Percentiles rank a stretch among this genome's conserved stretches.
Evolutionary conservation across 306 rosid genomes (phyloP).

Genomic region (Cicer pinnatifidum): DNA sequence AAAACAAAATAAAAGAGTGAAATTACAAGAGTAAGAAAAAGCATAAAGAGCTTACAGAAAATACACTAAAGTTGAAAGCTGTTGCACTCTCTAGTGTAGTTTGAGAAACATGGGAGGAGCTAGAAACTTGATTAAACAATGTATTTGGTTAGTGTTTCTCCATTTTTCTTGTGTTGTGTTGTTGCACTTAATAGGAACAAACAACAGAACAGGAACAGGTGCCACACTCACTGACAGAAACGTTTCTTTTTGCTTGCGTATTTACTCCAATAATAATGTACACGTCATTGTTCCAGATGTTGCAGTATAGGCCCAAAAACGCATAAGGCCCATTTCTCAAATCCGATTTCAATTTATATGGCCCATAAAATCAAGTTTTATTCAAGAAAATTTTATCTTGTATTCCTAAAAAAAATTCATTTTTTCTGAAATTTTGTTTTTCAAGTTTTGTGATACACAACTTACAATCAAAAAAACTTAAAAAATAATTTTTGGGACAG

Average conservation of each 20-base stretch:
- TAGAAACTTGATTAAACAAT: constrained; percentile 3
- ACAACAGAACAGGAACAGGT: constrained; percentile 20
- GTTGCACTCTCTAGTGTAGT: constrained; percentile 6
- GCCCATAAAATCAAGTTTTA: too few species aligned
- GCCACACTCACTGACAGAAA: constrained; percentile 40
- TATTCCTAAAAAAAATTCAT: too few species aligned
- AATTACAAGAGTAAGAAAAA: background rate
- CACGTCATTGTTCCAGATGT: constrained; percentile 36
- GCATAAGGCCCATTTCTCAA: constrained; percentile 8
- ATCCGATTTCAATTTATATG: too few species aligned
- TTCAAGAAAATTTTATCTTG: too few species aligned
- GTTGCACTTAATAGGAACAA: constrained; percentile 33
- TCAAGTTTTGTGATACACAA: too few species aligned
- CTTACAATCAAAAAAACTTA: too few species aligned
- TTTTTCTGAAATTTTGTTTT: too few species aligned
- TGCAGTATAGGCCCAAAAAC: constrained; percentile 11
- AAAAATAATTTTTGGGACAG: too few species aligned
- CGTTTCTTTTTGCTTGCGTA: constrained; percentile 42
- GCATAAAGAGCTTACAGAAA: constrained; percentile 26
- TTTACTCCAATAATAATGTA: constrained; percentile 34
- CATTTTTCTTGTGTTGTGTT: background rate
- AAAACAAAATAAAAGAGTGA: background rate
- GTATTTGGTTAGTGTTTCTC: constrained; percentile 27
- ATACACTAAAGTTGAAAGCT: constrained; percentile 41
- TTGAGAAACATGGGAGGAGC: constrained; percentile 23